Conservation (phyloP, 495 filamentous ascomycete species). For the Aspergillus olivimuriae region DNA sequence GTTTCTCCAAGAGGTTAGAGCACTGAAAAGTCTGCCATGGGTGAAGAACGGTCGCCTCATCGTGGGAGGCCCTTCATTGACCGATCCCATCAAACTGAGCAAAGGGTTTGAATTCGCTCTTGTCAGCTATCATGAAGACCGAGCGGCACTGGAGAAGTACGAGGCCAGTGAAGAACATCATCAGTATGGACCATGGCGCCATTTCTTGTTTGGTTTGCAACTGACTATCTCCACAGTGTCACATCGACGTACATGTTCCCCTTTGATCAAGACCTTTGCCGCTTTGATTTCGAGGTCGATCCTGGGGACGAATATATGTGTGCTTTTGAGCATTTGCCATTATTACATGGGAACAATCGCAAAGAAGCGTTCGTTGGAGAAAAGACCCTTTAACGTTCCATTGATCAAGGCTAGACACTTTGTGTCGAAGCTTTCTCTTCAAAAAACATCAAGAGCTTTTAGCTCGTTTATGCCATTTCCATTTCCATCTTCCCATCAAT, state of each 20-base stretch:
- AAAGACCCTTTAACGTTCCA: too few species aligned
- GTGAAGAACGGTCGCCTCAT: slow-evolving; percentile 36
- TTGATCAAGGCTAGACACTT: too few species aligned
- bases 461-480: too few species aligned
- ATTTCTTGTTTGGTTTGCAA: neutral
- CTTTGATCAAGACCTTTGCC: slow-evolving; percentile 40
- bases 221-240: slow-evolving; percentile 22
- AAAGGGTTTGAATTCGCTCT: slow-evolving; percentile 42
- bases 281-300: slow-evolving; percentile 46
- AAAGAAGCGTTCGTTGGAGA: too few species aligned
- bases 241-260: slow-evolving; percentile 40
- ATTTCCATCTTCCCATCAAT: too few species aligned
- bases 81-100: slow-evolving; percentile 37
- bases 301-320: slow-evolving; percentile 28
- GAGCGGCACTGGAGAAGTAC: slow-evolving; percentile 34
- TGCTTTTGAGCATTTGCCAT: too few species aligned
- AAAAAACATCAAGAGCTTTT: too few species aligned
- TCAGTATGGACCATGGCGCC: slow-evolving; percentile 20
- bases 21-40: slow-evolving; percentile 32
- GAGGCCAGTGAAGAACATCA: slow-evolving; percentile 44
- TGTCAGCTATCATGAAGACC: slow-evolving; percentile 39
- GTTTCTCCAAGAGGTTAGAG: slow-evolving; percentile 37
- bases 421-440: too few species aligned
- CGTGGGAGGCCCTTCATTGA: slow-evolving; percentile 42
- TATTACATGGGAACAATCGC: too few species aligned